Base-by-base conservation (phyloP, 805 yeast species). In the Priceomyces medius region DNA sequence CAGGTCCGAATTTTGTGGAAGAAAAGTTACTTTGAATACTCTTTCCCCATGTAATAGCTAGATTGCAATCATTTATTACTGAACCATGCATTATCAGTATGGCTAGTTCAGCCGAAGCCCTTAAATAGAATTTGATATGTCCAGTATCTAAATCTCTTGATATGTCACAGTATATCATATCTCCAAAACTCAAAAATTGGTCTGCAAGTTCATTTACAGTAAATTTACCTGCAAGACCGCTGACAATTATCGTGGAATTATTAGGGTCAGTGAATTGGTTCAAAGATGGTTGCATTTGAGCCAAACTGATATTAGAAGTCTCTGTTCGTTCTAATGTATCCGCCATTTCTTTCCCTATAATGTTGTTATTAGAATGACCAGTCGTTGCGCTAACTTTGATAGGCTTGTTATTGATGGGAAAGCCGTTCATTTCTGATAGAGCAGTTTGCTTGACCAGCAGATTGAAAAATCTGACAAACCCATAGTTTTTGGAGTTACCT, bases 371-470 rank as follows among this genome's bases (percentile, higher is more conserved):
- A 21, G 46, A 18, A 20, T 52, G 54, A 13, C 75, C 68, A 27
- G 67, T 63, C 20, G 79, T 77, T 13, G 58, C 53, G 5, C 76
- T 78, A n/a, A 89, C 86, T 47, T 93, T 71, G 38, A 89, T 83
- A 4, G 95, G 84, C 49, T 90, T 72, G 13, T 85, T 84, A 41
- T 84, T 82, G 34, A 88, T 63, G 29, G 79, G 67, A 14, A 73
- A 73, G 3, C 96, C 95, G 62, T 85, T 90, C 95, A 88, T 86
- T 56, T 86, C 95, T 17, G 72, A 55, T 31, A 88, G 59, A 0
- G 96, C 88, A 38, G 80, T 74, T 50, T 80, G 83, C 61, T 84
- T 88, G 29, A 84, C 88, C 8, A 73, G 71, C 45, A 77, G 81
- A 43, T 74, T 74, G 26, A 71, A 55, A 57, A 89, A 88, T 46